Percentiles rank a stretch among this genome's conserved stretches.
phyloP scores from a whole-genome alignment of 305 asterid species.

The Salvia sclarea region DNA sequence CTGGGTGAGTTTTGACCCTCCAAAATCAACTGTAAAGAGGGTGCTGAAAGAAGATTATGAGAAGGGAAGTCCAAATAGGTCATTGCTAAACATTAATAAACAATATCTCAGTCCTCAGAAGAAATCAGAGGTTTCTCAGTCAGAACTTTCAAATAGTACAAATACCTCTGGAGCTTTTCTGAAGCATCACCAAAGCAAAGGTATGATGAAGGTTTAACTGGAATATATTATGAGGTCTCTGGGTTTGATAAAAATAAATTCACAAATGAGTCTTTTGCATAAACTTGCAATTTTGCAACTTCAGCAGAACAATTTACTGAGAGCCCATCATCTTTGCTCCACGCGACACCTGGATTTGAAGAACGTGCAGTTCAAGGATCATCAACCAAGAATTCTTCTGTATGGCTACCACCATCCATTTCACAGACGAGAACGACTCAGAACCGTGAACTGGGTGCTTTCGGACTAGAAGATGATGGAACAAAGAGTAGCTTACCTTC shows the following conservation, averaged over 20 bases:
- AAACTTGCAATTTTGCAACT: constrained; percentile 39
- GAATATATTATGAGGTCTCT: background rate
- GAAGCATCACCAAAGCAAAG: constrained; percentile 49
- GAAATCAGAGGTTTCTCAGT: constrained; percentile 47
- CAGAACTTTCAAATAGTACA: constrained; percentile 31
- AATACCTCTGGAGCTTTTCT: constrained; percentile 40
- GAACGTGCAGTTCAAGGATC: constrained; percentile 39
- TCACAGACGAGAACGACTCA: constrained; percentile 35
- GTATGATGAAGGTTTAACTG: constrained; percentile 39
- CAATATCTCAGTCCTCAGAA: constrained; percentile 50
- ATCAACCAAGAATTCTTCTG: constrained; percentile 33
- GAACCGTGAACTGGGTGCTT: constrained; percentile 36
- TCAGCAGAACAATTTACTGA: constrained; percentile 40
- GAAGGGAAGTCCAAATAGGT: constrained; percentile 48
- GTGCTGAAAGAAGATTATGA: constrained; percentile 55
- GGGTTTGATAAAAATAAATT: constrained; percentile 18
- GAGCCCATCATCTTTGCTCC: constrained; percentile 39
- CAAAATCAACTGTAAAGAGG: constrained; percentile 85
- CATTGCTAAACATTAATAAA: constrained; percentile 46
- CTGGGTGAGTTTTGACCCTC: constrained; percentile 71
- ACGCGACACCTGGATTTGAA: constrained; percentile 43
- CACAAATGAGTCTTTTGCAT: constrained; percentile 16
- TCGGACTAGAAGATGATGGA: constrained; percentile 40
- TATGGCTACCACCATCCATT: constrained; percentile 38
- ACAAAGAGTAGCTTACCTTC: constrained; percentile 35